Evolutionary conservation across 176 grass and related monocot species (phyloP), one percentile per base, ranked within the genome.

Genomic region (Aechmea fasciata): DNA sequence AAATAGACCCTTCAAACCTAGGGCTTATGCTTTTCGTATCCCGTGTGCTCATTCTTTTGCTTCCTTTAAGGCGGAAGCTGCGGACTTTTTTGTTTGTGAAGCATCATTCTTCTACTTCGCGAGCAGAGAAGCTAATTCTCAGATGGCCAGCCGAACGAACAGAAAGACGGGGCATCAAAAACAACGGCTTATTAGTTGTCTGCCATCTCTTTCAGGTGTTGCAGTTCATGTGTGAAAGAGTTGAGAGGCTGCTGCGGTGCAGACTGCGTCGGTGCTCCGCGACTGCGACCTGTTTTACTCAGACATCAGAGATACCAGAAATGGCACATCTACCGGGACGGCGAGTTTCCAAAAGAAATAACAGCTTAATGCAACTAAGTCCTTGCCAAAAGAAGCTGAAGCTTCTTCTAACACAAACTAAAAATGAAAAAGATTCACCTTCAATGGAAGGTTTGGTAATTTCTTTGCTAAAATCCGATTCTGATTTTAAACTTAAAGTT

Each of bases 301-400:
- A 68, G 81, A 3, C 73, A 77, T 64, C 88, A 87, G 66, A 86
- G 89, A 80, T 96, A 92, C 48, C 54, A 79, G 14, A 96, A 92
- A 74, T 96, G 93, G 93, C 84, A 92, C 50, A 65, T 85, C n/a
- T 96, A 96, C 41, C 93, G 88, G 12, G 83, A 87, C 19, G 63
- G 53, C 0, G 29, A 74, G 24, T 76, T 65, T 82, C 14, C 66
- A 12, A 69, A 75, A 19, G 26, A 82, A 63, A 15, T 54, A 50
- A n/a, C 55, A 71, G 65, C 53, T 18, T 69, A 76, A 49, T 20
- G 3, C 9, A 3, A 67, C 24, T 3, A 57, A 19, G 54, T 3
- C 13, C 54, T 57, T 1, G 7, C 33, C 33, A 41, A 41, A 41
- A 17, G 13, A 41, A 17, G 13, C 8, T 57, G 7, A 18, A 1